Conservation (phyloP, 768 basidiomycete species). For the Kwoniella newhampshirensis region DNA sequence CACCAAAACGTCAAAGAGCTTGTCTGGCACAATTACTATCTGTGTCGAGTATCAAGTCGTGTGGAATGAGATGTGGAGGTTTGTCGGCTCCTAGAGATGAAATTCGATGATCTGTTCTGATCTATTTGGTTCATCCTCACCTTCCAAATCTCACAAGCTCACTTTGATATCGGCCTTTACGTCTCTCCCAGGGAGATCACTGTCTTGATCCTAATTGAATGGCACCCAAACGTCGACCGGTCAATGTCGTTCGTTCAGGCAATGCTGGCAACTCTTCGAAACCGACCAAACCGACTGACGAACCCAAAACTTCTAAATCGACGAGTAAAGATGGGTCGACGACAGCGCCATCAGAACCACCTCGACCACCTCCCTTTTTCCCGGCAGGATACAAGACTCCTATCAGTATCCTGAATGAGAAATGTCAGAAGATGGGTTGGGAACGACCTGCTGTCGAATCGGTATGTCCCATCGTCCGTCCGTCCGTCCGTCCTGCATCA, state of each 20-base stretch:
- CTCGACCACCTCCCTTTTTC: constrained; percentile 62
- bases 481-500: constrained; percentile 3
- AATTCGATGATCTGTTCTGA: no score
- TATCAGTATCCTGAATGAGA: constrained; percentile 73
- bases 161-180: no score
- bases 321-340: constrained; percentile 1
- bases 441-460: constrained; percentile 78
- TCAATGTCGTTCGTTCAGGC: constrained; percentile 80
- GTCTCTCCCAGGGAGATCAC: neutral
- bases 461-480: constrained; percentile 55
- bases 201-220: constrained; percentile 15
- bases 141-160: no score
- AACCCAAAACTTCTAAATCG: constrained; percentile 43
- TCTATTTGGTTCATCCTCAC: no score
- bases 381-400: constrained; percentile 84
- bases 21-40: no score
- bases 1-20: no score
- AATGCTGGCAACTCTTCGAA: constrained; percentile 87
- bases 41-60: no score
- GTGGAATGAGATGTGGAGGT: neutral
- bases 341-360: constrained; percentile 30
- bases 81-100: neutral
- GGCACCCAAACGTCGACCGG: constrained; percentile 58
- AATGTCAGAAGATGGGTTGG: constrained; percentile 89
- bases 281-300: constrained; percentile 44